Base-by-base conservation (phyloP, 2,329 filamentous ascomycete species). In the Beauveria asiatica region DNA sequence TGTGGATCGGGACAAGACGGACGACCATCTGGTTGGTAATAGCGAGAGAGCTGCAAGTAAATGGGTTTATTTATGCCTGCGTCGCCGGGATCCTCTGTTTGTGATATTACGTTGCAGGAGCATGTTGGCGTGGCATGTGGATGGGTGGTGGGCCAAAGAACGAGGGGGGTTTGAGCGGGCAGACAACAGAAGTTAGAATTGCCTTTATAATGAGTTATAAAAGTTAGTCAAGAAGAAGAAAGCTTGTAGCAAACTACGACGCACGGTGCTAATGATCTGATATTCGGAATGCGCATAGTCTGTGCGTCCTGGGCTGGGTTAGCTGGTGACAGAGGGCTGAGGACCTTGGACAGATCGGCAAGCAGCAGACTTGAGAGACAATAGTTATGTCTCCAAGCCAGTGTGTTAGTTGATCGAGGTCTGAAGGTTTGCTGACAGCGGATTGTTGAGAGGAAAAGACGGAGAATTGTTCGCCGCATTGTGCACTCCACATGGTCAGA, bases 1-100 rank as follows among this genome's bases (percentile, higher is more conserved):
- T 50, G 57, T 59, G 57, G 57, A 59, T 37, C 57, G 41, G 25
- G 37, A 42, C 48, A n/a, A 52, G 56, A 58, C 39, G 46, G 56
- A 46, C 49, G 37, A n/a, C 46, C 49, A 46, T 52, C 48, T 59
- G 57, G 57, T 59, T 59, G 57, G 57, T 6, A 37, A 37, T 30
- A 45, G 57, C 46, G 48, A 58, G 39, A 37, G 33, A 53, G 49
- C 39, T 45, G 56, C 57, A 53, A 25, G 48, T 42, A 17, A 41
- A 53, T 53, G 57, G 57, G 39, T 37, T 37, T 37, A 37, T 1
- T 59, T 52, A 17, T 39, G 25, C 17, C 45, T 58, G 48, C 39
- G 39, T 17, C n/a, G 27, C 41, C 45, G 49, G 45, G 48, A 46
- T 53, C 56, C 46, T 51, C 56, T 30, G 46, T 23, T 19, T 8